These are phyloP conservation scores for Penicillium sp. DNA, from an alignment of 2,329 filamentous ascomycete genomes.

Conservation along the genomic window DNA sequence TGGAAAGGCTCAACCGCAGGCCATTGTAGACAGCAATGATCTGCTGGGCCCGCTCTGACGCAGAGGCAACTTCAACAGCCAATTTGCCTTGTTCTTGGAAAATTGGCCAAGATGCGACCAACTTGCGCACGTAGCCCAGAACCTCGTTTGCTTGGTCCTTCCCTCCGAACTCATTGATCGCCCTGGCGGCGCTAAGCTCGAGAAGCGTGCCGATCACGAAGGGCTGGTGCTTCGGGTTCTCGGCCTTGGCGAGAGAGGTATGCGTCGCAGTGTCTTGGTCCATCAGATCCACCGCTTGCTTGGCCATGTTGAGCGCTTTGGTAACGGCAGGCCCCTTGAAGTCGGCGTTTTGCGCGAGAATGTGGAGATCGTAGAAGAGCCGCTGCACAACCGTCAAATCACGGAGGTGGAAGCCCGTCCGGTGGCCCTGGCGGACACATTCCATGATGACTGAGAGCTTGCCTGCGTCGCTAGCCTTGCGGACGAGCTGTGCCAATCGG, in stretches of 20 bases:
- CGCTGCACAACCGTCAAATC: constrained; percentile 31
- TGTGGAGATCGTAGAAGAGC: constrained; percentile 42
- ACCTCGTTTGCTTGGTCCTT: constrained; percentile 46
- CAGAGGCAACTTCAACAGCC: constrained; percentile 13
- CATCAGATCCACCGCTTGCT: constrained; percentile 38
- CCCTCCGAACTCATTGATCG: constrained; percentile 37
- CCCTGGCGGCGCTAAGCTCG: constrained; percentile 48
- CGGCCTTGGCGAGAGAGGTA: constrained; percentile 16
- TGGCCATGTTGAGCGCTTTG: constrained; percentile 36
- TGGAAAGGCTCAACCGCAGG: constrained; percentile 41
- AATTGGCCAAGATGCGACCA: constrained; percentile 35
- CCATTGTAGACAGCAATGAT: constrained; percentile 44
- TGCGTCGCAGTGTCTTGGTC: constrained; percentile 35
- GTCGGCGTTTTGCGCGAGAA: constrained; percentile 32
- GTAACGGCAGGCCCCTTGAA: constrained; percentile 37
- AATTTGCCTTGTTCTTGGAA: constrained; percentile 25
- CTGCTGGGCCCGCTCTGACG: constrained; percentile 30
- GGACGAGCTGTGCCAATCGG: constrained; percentile 39
- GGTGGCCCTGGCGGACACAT: constrained; percentile 35
- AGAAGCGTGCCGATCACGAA: constrained; percentile 48
- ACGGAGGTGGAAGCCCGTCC: constrained; percentile 40
- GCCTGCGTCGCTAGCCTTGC: constrained; percentile 39
- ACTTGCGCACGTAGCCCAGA: constrained; percentile 39
- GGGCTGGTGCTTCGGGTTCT: constrained; percentile 43
- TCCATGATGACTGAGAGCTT: constrained; percentile 40